phyloP scores from a whole-genome alignment of 306 rosid genomes.

The Bauhinia variegata region DNA sequence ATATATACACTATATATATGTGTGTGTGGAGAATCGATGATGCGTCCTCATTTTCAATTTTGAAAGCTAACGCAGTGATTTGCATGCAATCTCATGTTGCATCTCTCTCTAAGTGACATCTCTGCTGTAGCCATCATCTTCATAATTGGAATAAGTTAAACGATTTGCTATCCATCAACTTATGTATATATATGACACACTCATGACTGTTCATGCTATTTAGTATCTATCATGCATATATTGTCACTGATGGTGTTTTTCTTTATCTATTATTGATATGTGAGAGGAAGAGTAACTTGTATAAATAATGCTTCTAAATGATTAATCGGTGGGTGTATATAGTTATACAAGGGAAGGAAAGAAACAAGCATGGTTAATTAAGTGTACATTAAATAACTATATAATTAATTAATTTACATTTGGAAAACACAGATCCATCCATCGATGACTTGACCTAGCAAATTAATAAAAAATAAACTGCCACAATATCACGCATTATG shows the following conservation, averaged over 20 bases:
- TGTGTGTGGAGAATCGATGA: constrained; percentile 27
- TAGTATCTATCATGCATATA: too few relatives aligned
- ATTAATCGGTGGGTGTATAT: not conserved
- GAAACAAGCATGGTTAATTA: too few relatives aligned
- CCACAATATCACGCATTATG: too few relatives aligned
- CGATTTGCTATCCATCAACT: not conserved
- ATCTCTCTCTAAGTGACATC: constrained; percentile 13
- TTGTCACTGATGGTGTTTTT: not conserved
- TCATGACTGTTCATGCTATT: not conserved
- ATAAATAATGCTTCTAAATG: constrained; percentile 36
- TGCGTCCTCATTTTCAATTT: constrained; percentile 35
- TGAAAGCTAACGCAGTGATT: constrained; percentile 1
- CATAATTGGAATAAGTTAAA: not conserved
- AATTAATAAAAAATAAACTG: too few relatives aligned
- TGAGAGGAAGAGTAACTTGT: constrained; percentile 16
- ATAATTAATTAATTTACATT: too few relatives aligned
- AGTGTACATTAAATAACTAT: too few relatives aligned
- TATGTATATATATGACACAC: not conserved
- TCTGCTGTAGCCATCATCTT: constrained; percentile 15
- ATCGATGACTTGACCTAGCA: not conserved
- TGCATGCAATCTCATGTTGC: not conserved
- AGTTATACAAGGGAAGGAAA: too few relatives aligned
- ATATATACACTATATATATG: too few relatives aligned
- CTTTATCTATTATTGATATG: constrained; percentile 21
- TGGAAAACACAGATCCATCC: not conserved